Evolutionary conservation across 2,329 filamentous ascomycete species (phyloP).

Genomic region (Amauroascus niger): DNA sequence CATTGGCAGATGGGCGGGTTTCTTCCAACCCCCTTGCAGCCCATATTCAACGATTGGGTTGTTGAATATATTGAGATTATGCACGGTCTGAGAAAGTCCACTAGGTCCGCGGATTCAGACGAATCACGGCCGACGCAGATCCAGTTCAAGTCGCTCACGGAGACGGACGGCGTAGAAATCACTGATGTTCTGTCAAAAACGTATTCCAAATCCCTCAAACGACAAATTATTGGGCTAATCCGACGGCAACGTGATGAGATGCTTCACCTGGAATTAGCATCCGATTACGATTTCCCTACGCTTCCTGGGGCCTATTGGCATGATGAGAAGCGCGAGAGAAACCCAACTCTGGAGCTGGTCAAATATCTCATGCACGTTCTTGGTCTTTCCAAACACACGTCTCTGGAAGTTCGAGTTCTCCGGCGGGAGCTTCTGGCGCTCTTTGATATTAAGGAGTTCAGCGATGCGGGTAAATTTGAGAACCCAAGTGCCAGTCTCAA

Average conservation of each 20-base stretch:
- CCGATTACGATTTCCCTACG: slow-evolving; percentile 75
- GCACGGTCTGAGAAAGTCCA: slow-evolving; percentile 70
- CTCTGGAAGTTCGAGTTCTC: slow-evolving; percentile 74
- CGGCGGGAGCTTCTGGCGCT: slow-evolving; percentile 80
- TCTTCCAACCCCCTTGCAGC: slow-evolving; percentile 67
- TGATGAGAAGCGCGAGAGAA: slow-evolving; percentile 50
- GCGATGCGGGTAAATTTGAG: slow-evolving; percentile 70
- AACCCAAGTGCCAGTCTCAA: slow-evolving; percentile 72
- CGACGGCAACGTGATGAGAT: slow-evolving; percentile 79
- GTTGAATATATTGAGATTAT: slow-evolving; percentile 92
- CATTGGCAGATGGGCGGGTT: slow-evolving; percentile 96
- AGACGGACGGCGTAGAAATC: slow-evolving; percentile 50
- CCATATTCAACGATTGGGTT: slow-evolving; percentile 82
- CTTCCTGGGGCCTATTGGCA: slow-evolving; percentile 48
- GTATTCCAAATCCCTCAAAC: slow-evolving; percentile 84
- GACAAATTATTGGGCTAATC: slow-evolving; percentile 73
- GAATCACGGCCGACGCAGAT: slow-evolving; percentile 51
- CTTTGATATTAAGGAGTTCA: slow-evolving; percentile 93
- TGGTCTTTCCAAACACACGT: slow-evolving; percentile 80
- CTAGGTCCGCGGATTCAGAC: slow-evolving; percentile 52
- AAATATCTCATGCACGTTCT: slow-evolving; percentile 90
- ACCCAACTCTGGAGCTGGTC: slow-evolving; percentile 80
- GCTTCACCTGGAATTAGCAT: slow-evolving; percentile 75
- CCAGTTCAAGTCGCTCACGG: slow-evolving; percentile 46
- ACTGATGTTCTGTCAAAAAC: slow-evolving; percentile 64